Evolutionary conservation across 495 filamentous ascomycete genomes (phyloP), one percentile per base, ranked within the genome.

Genomic region (Penicillium maclennaniae): DNA sequence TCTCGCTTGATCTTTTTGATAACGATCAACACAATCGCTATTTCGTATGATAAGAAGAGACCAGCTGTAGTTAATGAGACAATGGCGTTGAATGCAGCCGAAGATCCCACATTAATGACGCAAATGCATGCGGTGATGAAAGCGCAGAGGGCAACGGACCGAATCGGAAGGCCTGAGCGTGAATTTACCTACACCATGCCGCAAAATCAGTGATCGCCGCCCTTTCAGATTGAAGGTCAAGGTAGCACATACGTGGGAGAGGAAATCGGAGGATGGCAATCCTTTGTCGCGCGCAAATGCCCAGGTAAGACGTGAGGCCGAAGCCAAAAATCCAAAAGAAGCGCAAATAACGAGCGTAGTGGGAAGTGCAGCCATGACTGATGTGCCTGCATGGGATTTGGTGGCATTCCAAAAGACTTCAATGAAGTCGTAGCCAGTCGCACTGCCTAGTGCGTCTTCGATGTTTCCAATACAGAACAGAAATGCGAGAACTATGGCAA

Each of bases 51-150:
- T 7, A 60, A 44, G 7, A 75, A 61, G 15, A 79, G 56, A 1
- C 73, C 72, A 10, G 62, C 63, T 7, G 76, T 65, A 7, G 69
- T 62, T 0, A 79, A 56, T 8, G 76, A 83, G 23, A 74, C 62
- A 20, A 84, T 72, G 21, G 75, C 75, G 62, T 83, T 82, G 59
- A 85, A 78, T 6, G 81, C 82, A 6, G 75, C 71, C 6, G 68
- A 56, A 0, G 77, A 80, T 17, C 76, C 81, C 41, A 85, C 73
- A 55, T 82, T 83, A 61, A 87, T 82, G 19, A 84, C 42, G 4
- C 56, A 56, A 17, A 65, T 49, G 0, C 56, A 54, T 12, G 51
- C 46, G 10, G 42, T 56, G 38, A 65, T 62, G 1, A 59, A 6
- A 31, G 55, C 54, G n/a, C 54, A 62, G 4, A 67, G 50, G 20